Conservation (phyloP, 306 rosid species). For the Quercus dentata region DNA sequence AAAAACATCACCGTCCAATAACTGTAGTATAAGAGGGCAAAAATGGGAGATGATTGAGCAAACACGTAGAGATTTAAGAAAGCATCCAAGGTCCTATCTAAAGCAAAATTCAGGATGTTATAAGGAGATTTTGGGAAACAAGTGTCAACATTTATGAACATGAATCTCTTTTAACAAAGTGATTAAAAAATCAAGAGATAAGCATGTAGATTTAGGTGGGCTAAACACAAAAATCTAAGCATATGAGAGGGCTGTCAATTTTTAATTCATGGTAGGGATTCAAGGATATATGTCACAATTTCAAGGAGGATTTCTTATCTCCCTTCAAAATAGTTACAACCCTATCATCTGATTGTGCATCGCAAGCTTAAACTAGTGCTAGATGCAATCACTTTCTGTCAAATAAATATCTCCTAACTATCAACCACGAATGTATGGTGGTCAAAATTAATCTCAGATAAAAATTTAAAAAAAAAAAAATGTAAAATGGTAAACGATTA, state of each 20-base stretch:
- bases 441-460: not conserved
- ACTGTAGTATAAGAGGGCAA: not conserved
- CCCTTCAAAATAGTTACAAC: no score
- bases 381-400: not conserved
- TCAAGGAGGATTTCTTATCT: no score
- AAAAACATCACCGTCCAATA: constrained; percentile 18
- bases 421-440: not conserved
- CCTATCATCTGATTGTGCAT: no score
- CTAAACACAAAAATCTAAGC: no score
- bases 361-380: no score
- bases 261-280: no score
- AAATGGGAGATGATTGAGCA: not conserved
- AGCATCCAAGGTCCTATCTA: not conserved
- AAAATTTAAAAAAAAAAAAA: no score
- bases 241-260: no score
- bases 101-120: constrained; percentile 3
- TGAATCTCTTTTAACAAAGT: not conserved
- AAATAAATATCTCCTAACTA: not conserved
- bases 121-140: not conserved
- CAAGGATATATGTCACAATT: no score
- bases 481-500: not conserved
- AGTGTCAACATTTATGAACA: not conserved
- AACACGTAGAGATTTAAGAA: not conserved
- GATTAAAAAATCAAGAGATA: no score
- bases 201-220: no score